Evolutionary conservation across 495 filamentous ascomycete species (phyloP), one percentile per base, ranked within the genome.

Genomic region (Penicillium canariense): DNA sequence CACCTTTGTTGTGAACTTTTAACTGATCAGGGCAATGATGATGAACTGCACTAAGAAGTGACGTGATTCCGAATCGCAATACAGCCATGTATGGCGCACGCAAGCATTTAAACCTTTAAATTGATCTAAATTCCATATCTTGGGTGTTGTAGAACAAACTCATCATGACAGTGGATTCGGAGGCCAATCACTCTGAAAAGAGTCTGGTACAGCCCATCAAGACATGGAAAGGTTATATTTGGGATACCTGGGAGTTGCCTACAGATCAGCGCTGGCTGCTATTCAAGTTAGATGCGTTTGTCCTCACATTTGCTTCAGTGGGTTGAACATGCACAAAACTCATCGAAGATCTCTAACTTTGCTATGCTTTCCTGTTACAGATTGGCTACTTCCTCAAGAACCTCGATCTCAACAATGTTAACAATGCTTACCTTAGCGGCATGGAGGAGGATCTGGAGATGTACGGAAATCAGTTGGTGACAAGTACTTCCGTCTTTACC

Each of bases 381-480:
- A 40, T 40, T 23, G 38, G 38, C 4, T 40, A 40, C 9, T 40
- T 40, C 9, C 38, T 40, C 2, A 23, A 40, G 18, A 40, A 40
- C 5, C 18, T 40, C 20, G 38, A 40, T 10, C 38, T 40, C 6
- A 40, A 40, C 1, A 81, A 82, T 50, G 67, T 83, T 34, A 81
- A 67, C 40, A 80, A 71, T 56, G 77, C 79, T 20, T 81, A 77
- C 55, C 61, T 69, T 9, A 61, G 63, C 50, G 68, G 63, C 31
- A 71, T 69, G 69, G 57, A 65, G 39, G 67, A 84, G 58, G 79
- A 83, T 30, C 26, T 62, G 2, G 31, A 46, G 25, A 62, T 62
- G 59, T 59, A 39, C 36, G 59, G 59, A 12, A 52, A 62, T 32
- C 49, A 62, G 25, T 52, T 62, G 14, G 59, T 62, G 9, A 62